Evolutionary conservation across 2,329 filamentous ascomycete species (phyloP).

Genomic region (Diaporthe citrichinensis): DNA sequence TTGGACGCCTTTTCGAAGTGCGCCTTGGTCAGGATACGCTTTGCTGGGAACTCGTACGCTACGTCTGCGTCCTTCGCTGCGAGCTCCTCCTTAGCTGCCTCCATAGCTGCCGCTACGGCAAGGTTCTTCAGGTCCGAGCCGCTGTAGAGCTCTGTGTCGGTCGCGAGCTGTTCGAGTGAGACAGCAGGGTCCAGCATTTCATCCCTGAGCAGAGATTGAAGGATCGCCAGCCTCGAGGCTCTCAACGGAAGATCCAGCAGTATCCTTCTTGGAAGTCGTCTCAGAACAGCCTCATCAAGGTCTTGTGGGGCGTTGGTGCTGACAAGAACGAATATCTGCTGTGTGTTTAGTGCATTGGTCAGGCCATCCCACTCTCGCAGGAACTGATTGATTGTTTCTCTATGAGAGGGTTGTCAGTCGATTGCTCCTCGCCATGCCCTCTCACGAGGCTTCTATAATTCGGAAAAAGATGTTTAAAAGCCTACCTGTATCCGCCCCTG

Average conservation of each 20-base stretch:
- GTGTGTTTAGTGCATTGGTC: conserved; percentile 66
- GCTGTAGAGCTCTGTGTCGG: conserved; percentile 81
- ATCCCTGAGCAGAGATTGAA: conserved; percentile 78
- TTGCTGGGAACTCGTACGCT: conserved; percentile 75
- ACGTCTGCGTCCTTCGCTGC: conserved; percentile 52
- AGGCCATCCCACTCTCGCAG: conserved; percentile 97
- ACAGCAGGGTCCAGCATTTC: conserved; percentile 75
- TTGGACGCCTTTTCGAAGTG: conserved; percentile 90
- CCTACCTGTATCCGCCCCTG: conserved; percentile 75
- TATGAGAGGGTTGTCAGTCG: neutral
- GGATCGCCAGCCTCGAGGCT: conserved; percentile 70
- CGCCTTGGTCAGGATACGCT: conserved; percentile 72
- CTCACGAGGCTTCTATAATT: neutral
- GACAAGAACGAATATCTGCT: conserved; percentile 96
- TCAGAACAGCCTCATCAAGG: conserved; percentile 87
- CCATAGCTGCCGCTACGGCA: conserved; percentile 83
- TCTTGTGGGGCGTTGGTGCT: conserved; percentile 97
- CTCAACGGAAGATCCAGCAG: conserved; percentile 80
- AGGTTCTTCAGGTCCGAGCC: conserved; percentile 89
- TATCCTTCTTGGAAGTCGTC: conserved; percentile 80
- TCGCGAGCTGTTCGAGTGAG: conserved; percentile 73
- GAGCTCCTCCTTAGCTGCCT: conserved; percentile 82
- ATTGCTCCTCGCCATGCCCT: neutral
- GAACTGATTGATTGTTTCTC: conserved; percentile 95
- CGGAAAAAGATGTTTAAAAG: neutral